A percentile compares a stretch with the other conserved stretches of the same genome.
phyloP scores from a whole-genome alignment of 1,139 yeast species.

The Pichia sp. region DNA sequence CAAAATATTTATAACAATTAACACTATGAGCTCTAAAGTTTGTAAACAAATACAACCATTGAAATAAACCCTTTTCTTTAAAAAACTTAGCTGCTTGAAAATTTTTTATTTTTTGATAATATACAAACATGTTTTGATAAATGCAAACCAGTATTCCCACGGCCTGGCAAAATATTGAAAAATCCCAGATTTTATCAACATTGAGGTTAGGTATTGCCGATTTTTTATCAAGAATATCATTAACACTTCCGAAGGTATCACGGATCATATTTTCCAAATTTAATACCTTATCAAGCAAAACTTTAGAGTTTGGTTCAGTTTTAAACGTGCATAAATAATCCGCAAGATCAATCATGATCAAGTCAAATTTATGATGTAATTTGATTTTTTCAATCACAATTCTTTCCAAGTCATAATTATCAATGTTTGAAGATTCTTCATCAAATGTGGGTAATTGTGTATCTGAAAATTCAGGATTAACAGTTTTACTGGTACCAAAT shows the following conservation, averaged over 20 bases:
- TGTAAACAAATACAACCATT: constrained; percentile 18
- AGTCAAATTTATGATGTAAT: constrained; percentile 16
- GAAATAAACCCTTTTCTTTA: constrained; percentile 13
- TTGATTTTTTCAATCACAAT: constrained; percentile 21
- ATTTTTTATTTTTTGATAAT: constrained; percentile 22
- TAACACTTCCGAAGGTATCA: constrained; percentile 18
- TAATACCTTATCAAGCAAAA: constrained; percentile 14
- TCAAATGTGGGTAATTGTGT: constrained; percentile 33
- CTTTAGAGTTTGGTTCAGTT: constrained; percentile 16
- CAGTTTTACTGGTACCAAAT: constrained; percentile 37
- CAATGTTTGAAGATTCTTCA: constrained; percentile 19
- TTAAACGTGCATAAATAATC: constrained; percentile 20
- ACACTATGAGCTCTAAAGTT: constrained; percentile 20
- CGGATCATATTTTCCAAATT: constrained; percentile 16
- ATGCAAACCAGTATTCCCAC: constrained; percentile 20
- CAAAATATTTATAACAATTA: constrained; percentile 20
- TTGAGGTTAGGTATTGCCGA: constrained; percentile 11
- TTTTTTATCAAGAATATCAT: constrained; percentile 14
- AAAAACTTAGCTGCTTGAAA: constrained; percentile 18
- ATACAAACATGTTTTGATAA: constrained; percentile 23
- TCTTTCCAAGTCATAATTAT: constrained; percentile 24
- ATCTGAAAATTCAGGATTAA: constrained; percentile 34
- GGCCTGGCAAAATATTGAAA: constrained; percentile 21
- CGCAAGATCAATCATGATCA: constrained; percentile 17
- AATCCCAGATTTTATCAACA: constrained; percentile 19